Base-by-base conservation (phyloP, 116 monocot species). In the Cymodocea nodosa region DNA sequence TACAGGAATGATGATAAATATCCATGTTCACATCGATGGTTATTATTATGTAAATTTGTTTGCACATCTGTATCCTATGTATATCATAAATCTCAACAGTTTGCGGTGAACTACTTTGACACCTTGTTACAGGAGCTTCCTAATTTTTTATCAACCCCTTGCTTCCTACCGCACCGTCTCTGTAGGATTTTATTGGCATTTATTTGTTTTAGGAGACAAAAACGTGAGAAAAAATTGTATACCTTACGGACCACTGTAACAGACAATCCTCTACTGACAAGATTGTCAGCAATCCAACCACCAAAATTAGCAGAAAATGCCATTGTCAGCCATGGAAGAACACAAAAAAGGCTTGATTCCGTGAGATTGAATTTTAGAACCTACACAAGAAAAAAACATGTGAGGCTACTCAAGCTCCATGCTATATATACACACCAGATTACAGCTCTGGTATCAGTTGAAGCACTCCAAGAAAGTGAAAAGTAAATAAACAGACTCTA, bases 261-360 rank as follows among this genome's bases (percentile, higher is more conserved):
- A 11, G 89, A 89, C 24, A 71, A 35, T 58, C 85, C 93, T 79
- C 70, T 85, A 67, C 70, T 89, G 52, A 93, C 80, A 57, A 85
- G 79, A 14, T 81, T 89, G 48, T 93, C 93, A 18, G 93, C 93
- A 49, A 89, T 85, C 93, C 89, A 93, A 59, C 89, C 93, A 53
- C 93, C 92, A 68, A 93, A 2, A 79, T 93, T 93, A 71, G 93
- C 89, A 71, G 89, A 88, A 74, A 85, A 49, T 11, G 89, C 93
- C 89, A 93, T 93, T 52, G 93, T 85, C 51, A 93, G 75, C 93
- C 93, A 93, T 10, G 88, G 93, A 68, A 93, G 85, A 72, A 93
- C 83, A 67, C 89, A 88, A 51, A 88, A 59, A 54, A 93, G 81
- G 11, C 93, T 81, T 48, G 89, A 93, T 35, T 92, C 92, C 30